Percentiles rank a stretch among this genome's conserved stretches.
Evolutionary conservation across 2,329 filamentous ascomycete species (phyloP).

Genomic region (Annulohypoxylon truncatum): DNA sequence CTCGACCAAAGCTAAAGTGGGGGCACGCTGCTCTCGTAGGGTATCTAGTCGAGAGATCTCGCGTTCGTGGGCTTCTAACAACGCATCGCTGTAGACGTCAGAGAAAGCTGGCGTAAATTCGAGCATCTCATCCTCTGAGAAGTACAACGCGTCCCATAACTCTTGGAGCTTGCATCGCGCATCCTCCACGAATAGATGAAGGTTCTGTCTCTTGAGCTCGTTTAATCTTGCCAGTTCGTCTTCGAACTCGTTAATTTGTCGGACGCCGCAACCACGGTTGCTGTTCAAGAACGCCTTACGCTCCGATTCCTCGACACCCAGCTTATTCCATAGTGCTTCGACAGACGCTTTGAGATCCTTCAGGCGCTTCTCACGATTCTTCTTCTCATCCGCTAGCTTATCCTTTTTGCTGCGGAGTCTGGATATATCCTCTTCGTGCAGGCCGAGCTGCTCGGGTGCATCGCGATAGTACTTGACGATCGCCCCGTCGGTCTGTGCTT

Average conservation of each 20-base stretch:
- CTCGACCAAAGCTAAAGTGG: conserved; percentile 84
- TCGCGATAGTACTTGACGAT: conserved; percentile 93
- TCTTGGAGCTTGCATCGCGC: conserved; percentile 90
- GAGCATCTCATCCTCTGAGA: conserved; percentile 98
- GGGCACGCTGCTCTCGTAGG: conserved; percentile 86
- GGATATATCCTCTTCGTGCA: conserved; percentile 87
- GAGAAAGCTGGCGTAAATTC: conserved; percentile 98
- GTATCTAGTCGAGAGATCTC: conserved; percentile 86
- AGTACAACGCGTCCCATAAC: conserved; percentile 93
- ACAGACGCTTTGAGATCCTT: conserved; percentile 81
- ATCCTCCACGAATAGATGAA: conserved; percentile 96
- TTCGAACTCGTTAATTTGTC: conserved; percentile 95
- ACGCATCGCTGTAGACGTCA: conserved; percentile 94
- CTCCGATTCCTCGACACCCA: conserved; percentile 84
- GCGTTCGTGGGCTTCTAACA: conserved; percentile 93
- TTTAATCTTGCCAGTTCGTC: conserved; percentile 88
- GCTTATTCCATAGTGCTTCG: conserved; percentile 88
- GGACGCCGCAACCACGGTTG: conserved; percentile 90
- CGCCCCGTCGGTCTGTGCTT: conserved; percentile 86
- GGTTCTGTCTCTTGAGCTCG: conserved; percentile 92
- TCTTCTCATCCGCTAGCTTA: conserved; percentile 89
- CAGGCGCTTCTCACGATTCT: conserved; percentile 79
- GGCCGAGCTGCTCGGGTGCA: conserved; percentile 90
- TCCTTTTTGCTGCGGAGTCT: conserved; percentile 80
- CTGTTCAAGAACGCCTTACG: conserved; percentile 85